These are phyloP conservation scores for Haplosporangium sp. DNA, from an alignment of 371 early-diverging fungal genomes.

Conservation along the genomic window DNA sequence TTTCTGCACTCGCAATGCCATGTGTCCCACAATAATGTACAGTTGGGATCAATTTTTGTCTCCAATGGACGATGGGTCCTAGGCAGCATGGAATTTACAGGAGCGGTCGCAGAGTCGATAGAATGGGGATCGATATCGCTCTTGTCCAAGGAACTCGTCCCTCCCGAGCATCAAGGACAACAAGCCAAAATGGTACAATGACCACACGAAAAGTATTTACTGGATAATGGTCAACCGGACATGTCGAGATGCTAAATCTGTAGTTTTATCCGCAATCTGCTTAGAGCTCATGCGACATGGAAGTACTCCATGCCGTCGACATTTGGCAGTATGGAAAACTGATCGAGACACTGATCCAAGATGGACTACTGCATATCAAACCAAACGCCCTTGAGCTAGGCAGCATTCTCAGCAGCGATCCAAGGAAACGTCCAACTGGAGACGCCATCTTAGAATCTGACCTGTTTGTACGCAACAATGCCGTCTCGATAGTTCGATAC, in stretches of 20 bases:
- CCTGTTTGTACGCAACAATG: slow-evolving; percentile 28
- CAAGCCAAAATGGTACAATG: slow-evolving; percentile 17
- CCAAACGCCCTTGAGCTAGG: slow-evolving; percentile 23
- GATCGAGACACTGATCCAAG: slow-evolving; percentile 33
- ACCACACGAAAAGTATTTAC: background rate
- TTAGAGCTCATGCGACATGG: slow-evolving; percentile 13
- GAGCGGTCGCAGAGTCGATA: slow-evolving; percentile 34
- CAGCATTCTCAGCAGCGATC: slow-evolving; percentile 33
- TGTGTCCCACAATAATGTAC: slow-evolving; percentile 48
- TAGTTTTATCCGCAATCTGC: background rate
- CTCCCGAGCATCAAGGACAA: slow-evolving; percentile 37
- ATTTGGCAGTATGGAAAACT: slow-evolving; percentile 52
- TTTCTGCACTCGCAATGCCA: slow-evolving; percentile 54
- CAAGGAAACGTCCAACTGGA: slow-evolving; percentile 36
- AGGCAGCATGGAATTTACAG: slow-evolving; percentile 52
- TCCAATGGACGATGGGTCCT: slow-evolving; percentile 53
- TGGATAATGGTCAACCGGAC: background rate
- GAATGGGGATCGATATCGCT: slow-evolving; percentile 31
- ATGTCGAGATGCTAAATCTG: background rate
- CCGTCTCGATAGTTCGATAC: slow-evolving; percentile 43
- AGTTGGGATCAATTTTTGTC: slow-evolving; percentile 51
- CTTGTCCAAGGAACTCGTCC: slow-evolving; percentile 39
- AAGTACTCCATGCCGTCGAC: slow-evolving; percentile 32
- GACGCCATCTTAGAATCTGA: slow-evolving; percentile 38
- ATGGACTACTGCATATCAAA: slow-evolving; percentile 32